Evolutionary conservation across 1,284 basidiomycete genomes (phyloP), one percentile per base, ranked within the genome.

Genomic region (Gymnopus androsaceus): DNA sequence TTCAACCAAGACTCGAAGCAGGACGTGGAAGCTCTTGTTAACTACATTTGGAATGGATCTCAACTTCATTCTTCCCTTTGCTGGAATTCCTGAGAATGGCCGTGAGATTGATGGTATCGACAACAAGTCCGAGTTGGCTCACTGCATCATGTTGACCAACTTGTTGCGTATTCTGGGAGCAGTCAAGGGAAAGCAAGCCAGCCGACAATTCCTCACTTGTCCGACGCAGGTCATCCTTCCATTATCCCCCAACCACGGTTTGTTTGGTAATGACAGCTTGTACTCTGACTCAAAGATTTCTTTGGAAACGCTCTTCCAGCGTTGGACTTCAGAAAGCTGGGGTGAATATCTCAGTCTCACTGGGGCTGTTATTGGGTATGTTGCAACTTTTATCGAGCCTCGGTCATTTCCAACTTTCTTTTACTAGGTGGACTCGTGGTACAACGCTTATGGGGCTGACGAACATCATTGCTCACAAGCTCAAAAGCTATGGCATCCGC

Each of bases 241-340:
- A 4, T 82, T 99, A 9, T 99, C 95, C 31, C 97, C 96, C 45
- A 99, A 99, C 72, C 96, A 98, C 69, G 96, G 96, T 65, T 80
- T 96, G 47, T 98, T 99, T 72, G 96, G 96, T 47, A 97, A 95
- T 67, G 97, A 98, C 69, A 96, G 97, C 64, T 79, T 99, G 49
- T 99, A 99, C 75, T 95, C 95, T 5, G 96, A 99, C 75, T 97
- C 94, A 37, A 99, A 99, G 85, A 95, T 99, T 63, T 94, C 95
- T 25, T 81, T 99, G 59, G 96, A 98, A 77, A 98, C 96, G 0
- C 80, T 99, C 33, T 98, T 98, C 87, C 94, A 97, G 74, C 87
- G 96, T 55, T 98, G 96, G 96, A 87, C 79, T 57, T 95, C 95
- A n/a, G 95, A 98, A 73, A 94, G 93, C 69, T 99, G 96, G 97